Evolutionary conservation across 2,329 filamentous ascomycete genomes (phyloP).

Genomic region (Exophiala sp.): DNA sequence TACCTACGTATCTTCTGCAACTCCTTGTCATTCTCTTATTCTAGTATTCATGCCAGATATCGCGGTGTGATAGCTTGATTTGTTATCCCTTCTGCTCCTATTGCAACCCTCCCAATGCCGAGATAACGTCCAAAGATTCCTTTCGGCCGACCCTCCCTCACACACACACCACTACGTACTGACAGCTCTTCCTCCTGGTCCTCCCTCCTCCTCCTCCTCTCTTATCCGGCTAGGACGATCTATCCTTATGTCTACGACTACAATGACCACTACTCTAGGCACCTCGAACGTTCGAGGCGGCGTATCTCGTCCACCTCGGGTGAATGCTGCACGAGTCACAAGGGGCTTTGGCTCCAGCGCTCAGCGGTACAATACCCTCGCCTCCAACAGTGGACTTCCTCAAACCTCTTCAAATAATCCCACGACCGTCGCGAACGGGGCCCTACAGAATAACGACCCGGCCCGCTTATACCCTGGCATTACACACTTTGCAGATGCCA

Average conservation of each 20-base stretch:
- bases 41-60: neutral
- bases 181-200: neutral
- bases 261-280: conserved; percentile 25
- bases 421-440: conserved; percentile 1
- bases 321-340: conserved; percentile 45
- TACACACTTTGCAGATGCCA: conserved; percentile 78
- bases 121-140: neutral
- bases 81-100: neutral
- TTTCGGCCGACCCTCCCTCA: neutral
- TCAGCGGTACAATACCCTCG: conserved; percentile 33
- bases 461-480: conserved; percentile 59
- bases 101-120: neutral
- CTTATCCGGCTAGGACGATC: neutral
- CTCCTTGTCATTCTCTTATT: neutral
- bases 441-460: conserved; percentile 31
- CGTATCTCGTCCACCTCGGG: conserved; percentile 41
- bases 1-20: neutral
- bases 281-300: conserved; percentile 29
- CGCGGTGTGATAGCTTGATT: neutral
- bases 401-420: conserved; percentile 23
- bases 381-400: conserved; percentile 30
- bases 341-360: conserved; percentile 40
- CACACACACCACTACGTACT: too few species aligned
- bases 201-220: conserved; percentile 4
- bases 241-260: conserved; percentile 24